phyloP scores from a whole-genome alignment of 2,329 filamentous ascomycete genomes.

The Fusarium succisae region DNA sequence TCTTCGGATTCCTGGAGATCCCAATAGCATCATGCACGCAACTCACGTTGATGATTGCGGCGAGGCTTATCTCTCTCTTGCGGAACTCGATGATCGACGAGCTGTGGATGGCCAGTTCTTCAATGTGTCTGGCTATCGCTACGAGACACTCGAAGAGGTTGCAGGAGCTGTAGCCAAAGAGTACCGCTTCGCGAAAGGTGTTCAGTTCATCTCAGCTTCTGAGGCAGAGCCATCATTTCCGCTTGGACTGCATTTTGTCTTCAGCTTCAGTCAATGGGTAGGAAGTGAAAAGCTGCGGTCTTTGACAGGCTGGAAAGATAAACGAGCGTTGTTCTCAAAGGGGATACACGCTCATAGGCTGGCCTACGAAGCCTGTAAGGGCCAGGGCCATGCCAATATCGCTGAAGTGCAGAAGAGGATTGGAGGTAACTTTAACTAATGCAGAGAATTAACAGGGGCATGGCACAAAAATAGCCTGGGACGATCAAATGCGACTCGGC shows the following conservation, averaged over 20 bases:
- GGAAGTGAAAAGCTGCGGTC: slow-evolving; percentile 52
- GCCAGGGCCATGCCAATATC: slow-evolving; percentile 23
- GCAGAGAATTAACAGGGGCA: neutral
- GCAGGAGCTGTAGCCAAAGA: slow-evolving; percentile 50
- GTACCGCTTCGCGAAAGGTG: slow-evolving; percentile 50
- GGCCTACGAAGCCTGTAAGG: slow-evolving; percentile 49
- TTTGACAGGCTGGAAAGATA: slow-evolving; percentile 54
- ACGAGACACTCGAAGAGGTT: slow-evolving; percentile 56
- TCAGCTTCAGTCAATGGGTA: slow-evolving; percentile 55
- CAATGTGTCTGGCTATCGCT: slow-evolving; percentile 56
- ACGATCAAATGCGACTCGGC: neutral
- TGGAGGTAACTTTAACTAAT: neutral
- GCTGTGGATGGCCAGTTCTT: slow-evolving; percentile 52
- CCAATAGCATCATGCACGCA: slow-evolving; percentile 55
- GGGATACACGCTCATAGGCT: slow-evolving; percentile 48
- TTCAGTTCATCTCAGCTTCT: slow-evolving; percentile 37
- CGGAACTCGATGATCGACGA: slow-evolving; percentile 45
- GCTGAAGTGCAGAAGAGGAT: slow-evolving; percentile 19
- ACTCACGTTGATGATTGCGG: slow-evolving; percentile 61
- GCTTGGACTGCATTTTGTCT: slow-evolving; percentile 34
- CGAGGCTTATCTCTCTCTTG: slow-evolving; percentile 58
- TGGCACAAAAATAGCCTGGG: neutral
- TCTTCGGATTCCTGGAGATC: slow-evolving; percentile 47
- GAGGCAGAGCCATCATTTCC: slow-evolving; percentile 34
- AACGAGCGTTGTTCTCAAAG: slow-evolving; percentile 49